Percentiles rank a stretch among this genome's conserved stretches.
Conservation (phyloP, 1,284 basidiomycete genomes). For the Papiliotrema laurentii region DNA sequence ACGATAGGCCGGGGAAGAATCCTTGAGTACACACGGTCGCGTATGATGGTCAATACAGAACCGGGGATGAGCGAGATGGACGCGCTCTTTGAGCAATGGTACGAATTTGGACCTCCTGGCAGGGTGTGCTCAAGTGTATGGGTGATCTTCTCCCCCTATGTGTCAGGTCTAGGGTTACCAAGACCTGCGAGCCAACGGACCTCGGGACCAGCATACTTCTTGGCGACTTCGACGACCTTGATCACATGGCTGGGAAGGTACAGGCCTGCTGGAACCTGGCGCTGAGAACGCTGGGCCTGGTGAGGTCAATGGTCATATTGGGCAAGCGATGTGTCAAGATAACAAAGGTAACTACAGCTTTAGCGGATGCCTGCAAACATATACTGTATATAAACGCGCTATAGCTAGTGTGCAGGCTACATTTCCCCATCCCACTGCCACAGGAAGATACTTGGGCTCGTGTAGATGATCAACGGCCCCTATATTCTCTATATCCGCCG, state of each 20-base stretch:
- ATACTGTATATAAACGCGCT: no score
- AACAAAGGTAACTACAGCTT: no score
- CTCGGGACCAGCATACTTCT: conserved; percentile 27
- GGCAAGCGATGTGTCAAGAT: no score
- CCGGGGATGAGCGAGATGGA: not conserved
- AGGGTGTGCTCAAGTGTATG: conserved; percentile 32
- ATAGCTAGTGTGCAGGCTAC: no score
- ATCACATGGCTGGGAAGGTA: conserved; percentile 3
- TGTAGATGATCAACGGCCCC: no score
- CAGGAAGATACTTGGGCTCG: no score
- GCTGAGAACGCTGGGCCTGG: no score
- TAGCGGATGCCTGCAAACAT: no score
- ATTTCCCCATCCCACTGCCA: no score
- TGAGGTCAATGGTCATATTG: no score
- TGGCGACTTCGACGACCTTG: conserved; percentile 31
- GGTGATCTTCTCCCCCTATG: conserved; percentile 16
- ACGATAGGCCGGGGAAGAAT: conserved; percentile 38
- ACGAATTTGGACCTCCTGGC: conserved; percentile 27
- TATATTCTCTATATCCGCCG: no score
- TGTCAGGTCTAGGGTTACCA: not conserved
- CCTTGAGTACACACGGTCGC: conserved; percentile 36
- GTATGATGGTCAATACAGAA: conserved; percentile 9
- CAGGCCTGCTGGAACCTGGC: no score
- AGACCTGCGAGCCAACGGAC: conserved; percentile 8
- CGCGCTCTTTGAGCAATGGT: conserved; percentile 33